Percentiles rank a stretch among this genome's conserved stretches.
Conservation (phyloP, 78 protist species). For the Protostelium mycophagum region DNA sequence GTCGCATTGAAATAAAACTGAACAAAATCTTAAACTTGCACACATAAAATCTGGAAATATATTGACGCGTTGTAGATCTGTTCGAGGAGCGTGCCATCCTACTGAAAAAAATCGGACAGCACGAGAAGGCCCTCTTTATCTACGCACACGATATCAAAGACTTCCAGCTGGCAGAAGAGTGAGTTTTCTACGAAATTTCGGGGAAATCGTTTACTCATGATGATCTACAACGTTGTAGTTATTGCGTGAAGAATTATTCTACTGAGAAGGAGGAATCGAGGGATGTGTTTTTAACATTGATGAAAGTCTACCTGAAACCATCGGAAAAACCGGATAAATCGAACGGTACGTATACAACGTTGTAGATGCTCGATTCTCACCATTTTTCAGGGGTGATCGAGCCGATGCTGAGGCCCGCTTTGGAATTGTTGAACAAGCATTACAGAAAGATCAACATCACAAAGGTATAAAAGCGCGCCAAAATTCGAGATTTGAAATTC, state of each 20-base stretch:
- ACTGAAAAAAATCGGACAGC: slow-evolving; percentile 53
- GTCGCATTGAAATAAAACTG: no score
- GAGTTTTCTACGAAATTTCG: background rate
- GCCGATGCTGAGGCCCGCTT: slow-evolving; percentile 58
- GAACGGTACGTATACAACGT: no score
- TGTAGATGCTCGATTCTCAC: no score
- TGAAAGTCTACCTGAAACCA: slow-evolving; percentile 63
- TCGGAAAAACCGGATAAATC: background rate
- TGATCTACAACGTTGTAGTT: background rate
- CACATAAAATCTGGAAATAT: background rate
- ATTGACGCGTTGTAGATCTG: slow-evolving; percentile 4
- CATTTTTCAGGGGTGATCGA: slow-evolving; percentile 2
- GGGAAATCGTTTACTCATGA: background rate
- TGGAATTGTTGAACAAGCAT: slow-evolving; percentile 49
- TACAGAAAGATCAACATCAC: slow-evolving; percentile 37
- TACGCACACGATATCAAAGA: slow-evolving; percentile 58
- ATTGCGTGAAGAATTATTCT: slow-evolving; percentile 48
- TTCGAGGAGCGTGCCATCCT: slow-evolving; percentile 64
- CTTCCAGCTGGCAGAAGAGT: slow-evolving; percentile 48
- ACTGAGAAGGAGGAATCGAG: slow-evolving; percentile 36
- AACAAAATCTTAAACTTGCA: background rate
- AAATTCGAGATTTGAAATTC: background rate
- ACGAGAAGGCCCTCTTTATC: slow-evolving; percentile 53
- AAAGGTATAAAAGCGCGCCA: background rate
- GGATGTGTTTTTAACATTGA: slow-evolving; percentile 58